phyloP scores from a whole-genome alignment of 352 stramenopile species.

The Phytophthora europaea region DNA sequence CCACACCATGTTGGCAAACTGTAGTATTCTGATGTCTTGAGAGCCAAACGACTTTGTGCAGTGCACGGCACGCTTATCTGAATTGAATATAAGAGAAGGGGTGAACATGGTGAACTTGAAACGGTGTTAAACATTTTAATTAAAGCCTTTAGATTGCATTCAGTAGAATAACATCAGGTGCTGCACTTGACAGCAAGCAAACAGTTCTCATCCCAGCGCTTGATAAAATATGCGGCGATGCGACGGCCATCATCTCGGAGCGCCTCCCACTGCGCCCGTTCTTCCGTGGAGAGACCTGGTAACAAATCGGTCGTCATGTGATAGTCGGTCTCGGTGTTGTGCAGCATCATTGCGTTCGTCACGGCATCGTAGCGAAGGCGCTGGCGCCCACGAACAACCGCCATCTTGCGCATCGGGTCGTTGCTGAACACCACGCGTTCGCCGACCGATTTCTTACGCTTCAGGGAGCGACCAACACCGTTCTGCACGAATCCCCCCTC shows the following conservation, averaged over 20 bases:
- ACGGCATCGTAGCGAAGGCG: conserved; percentile 55
- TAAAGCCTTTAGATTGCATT: background rate
- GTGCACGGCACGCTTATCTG: too few relatives aligned
- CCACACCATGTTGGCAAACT: too few relatives aligned
- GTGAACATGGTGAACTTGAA: too few relatives aligned
- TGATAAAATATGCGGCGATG: conserved; percentile 57
- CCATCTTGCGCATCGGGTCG: conserved; percentile 64
- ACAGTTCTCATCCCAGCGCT: conserved; percentile 52
- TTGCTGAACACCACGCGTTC: conserved; percentile 57
- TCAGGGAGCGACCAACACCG: conserved; percentile 67
- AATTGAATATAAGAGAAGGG: too few relatives aligned
- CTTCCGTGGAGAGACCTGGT: conserved; percentile 20
- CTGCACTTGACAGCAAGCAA: conserved; percentile 31
- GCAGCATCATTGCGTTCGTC: conserved; percentile 54
- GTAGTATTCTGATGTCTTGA: too few relatives aligned
- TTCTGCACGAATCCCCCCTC: conserved; percentile 60
- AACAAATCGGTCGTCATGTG: conserved; percentile 50
- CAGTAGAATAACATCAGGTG: background rate
- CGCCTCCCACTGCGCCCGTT: conserved; percentile 35
- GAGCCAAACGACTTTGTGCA: too few relatives aligned
- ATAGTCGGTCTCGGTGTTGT: conserved; percentile 55
- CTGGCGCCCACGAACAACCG: conserved; percentile 51
- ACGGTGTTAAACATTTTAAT: background rate
- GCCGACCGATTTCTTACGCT: conserved; percentile 39
- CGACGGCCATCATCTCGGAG: conserved; percentile 44